Evolutionary conservation across 805 yeast genomes (phyloP).

Genomic region (Wickerhamiella cacticola): DNA sequence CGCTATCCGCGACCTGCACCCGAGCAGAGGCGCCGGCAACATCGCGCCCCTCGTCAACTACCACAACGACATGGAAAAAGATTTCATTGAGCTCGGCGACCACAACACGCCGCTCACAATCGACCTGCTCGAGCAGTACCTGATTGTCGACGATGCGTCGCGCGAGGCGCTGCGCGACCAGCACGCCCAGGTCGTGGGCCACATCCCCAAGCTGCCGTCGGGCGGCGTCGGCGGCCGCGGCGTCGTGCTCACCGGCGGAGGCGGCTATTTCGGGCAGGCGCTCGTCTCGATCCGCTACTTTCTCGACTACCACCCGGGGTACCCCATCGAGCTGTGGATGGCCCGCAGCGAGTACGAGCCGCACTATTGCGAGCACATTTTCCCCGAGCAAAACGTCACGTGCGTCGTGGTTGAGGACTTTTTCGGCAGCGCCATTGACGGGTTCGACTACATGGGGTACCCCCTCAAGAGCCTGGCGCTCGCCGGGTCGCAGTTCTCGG

Average conservation of each 20-base stretch:
- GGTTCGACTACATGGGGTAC: constrained; percentile 46
- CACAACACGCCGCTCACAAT: neutral
- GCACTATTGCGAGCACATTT: constrained; percentile 50
- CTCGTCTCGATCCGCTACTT: constrained; percentile 52
- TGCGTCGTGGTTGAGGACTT: constrained; percentile 56
- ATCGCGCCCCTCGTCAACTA: neutral
- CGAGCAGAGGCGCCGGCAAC: constrained; percentile 3
- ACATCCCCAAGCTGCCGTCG: neutral
- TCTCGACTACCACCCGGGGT: constrained; percentile 47
- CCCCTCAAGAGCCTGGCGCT: constrained; percentile 62
- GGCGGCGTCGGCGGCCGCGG: constrained; percentile 32
- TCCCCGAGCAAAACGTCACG: constrained; percentile 50
- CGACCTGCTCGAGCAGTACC: constrained; percentile 4
- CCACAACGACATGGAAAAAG: neutral
- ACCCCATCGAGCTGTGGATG: constrained; percentile 75
- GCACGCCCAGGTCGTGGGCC: constrained; percentile 1
- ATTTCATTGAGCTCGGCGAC: neutral
- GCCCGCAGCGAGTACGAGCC: constrained; percentile 65
- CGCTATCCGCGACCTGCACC: constrained; percentile 4
- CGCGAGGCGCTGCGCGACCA: neutral
- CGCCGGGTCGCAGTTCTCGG: constrained; percentile 59
- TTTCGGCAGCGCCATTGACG: constrained; percentile 41
- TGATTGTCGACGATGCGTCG: neutral
- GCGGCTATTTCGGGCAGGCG: constrained; percentile 60
- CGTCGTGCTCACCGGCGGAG: constrained; percentile 69